A percentile compares a stretch with the other conserved stretches of the same genome.
Conservation (phyloP, 257 asterid genomes). For the Paraleonurus japonicus region DNA sequence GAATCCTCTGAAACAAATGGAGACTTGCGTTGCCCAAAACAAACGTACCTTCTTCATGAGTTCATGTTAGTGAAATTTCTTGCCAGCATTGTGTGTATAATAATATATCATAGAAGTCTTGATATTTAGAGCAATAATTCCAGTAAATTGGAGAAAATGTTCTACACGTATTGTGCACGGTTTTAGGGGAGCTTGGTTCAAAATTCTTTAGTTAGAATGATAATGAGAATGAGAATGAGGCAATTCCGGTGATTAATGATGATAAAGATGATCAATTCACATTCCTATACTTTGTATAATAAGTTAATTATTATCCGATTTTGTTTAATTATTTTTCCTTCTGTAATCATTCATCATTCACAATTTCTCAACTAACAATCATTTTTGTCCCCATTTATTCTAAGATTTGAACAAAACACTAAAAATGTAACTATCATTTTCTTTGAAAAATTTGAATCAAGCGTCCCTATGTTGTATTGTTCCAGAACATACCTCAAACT, state of each 20-base stretch:
- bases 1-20: no score
- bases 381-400: neutral
- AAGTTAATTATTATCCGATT: no score
- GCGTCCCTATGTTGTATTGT: neutral
- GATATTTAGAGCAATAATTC: neutral
- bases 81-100: neutral
- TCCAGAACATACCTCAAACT: slow-evolving; percentile 69
- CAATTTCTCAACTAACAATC: neutral
- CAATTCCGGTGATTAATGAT: no score
- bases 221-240: no score
- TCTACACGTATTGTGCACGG: neutral
- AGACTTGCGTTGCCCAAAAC: no score
- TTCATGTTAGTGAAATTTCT: neutral
- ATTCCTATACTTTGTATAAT: no score
- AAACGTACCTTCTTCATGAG: neutral
- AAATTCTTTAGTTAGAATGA: no score
- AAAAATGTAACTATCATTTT: neutral
- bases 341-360: neutral
- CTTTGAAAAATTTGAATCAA: neutral
- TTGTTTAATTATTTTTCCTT: neutral
- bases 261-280: no score
- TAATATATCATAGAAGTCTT: neutral
- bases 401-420: neutral
- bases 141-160: neutral
- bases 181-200: neutral